Evolutionary conservation across 2,329 filamentous ascomycete species (phyloP), one percentile per base, ranked within the genome.

Genomic region (Alternaria ventricosa): DNA sequence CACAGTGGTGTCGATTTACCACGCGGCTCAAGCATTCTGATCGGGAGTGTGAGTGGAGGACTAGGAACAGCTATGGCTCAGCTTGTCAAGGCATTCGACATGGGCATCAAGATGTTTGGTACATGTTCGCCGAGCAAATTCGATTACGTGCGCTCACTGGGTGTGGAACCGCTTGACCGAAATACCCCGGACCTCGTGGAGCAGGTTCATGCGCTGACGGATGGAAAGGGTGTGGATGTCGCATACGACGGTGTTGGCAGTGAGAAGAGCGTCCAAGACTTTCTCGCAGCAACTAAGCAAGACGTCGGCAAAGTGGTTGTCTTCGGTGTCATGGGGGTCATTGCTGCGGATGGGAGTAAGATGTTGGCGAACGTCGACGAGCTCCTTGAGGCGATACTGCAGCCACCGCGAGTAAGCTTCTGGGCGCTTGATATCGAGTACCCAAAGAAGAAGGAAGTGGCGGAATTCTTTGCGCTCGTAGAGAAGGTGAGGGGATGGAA

Each of bases 61-160:
- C 23, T 65, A 3, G 63, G 63, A n/a, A 65, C 63, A 12, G 63
- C 60, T 15, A 22, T 65, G 18, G 63, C 63, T 6, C 63, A 65
- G 27, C 50, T 65, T 12, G 43, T 63, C 13, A 36, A 36, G 22
- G 59, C 63, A 1, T 65, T 65, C 47, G 53, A 63, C 6, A 46
- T 65, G 63, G 55, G 28, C 9, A 59, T 65, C 46, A 46, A 41
- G 22, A 65, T 65, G 51, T 60, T 57, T 9, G 63, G 63, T n/a
- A 63, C 63, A 20, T 56, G 55, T 27, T 65, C 63, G 18, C 55
- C 51, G 3, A 53, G 33, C 33, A 65, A 63, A 8, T 63, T 62
- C 56, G 60, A 65, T 18, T 63, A 65, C 13, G 33, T 63, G 10
- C 59, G 63, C 41, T 65, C 63, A 11, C 55, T 65, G 5, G 63